These are phyloP conservation scores for Neurospora terricola DNA, from an alignment of 495 filamentous ascomycete genomes.

Conservation along the genomic window DNA sequence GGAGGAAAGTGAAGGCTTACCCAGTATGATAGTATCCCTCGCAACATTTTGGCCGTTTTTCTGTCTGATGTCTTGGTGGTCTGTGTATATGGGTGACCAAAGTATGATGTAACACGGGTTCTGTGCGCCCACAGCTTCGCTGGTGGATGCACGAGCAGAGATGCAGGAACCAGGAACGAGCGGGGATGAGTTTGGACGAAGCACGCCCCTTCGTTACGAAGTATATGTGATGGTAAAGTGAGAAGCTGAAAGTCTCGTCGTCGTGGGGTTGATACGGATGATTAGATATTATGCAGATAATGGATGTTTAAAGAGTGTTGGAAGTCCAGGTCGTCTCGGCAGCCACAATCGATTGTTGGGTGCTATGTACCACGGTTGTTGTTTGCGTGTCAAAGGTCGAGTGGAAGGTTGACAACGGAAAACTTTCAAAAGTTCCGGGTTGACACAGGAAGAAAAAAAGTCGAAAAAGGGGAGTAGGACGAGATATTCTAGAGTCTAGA, in stretches of 20 bases:
- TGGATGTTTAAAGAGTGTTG: neutral
- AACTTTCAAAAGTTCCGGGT: neutral
- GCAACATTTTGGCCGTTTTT: constrained; percentile 13
- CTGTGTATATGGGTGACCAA: neutral
- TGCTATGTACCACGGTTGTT: neutral
- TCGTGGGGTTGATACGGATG: neutral
- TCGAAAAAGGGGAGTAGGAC: neutral
- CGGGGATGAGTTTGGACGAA: neutral
- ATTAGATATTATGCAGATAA: neutral
- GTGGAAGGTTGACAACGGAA: neutral
- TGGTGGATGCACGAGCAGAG: neutral
- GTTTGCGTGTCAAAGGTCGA: neutral
- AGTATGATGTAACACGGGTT: neutral
- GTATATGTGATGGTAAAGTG: neutral
- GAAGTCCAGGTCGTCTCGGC: neutral
- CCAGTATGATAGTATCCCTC: constrained; percentile 41
- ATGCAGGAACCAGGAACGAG: neutral
- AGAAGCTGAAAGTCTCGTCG: too few species aligned
- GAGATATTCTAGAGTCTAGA: neutral
- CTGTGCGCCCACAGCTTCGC: neutral
- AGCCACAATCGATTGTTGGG: neutral
- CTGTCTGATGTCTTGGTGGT: neutral
- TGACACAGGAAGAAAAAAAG: neutral
- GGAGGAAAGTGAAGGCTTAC: constrained; percentile 16
- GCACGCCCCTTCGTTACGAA: neutral